A percentile compares a stretch with the other conserved stretches of the same genome.
Conservation (phyloP, 306 rosid genomes). For the Cucumis hystrix region DNA sequence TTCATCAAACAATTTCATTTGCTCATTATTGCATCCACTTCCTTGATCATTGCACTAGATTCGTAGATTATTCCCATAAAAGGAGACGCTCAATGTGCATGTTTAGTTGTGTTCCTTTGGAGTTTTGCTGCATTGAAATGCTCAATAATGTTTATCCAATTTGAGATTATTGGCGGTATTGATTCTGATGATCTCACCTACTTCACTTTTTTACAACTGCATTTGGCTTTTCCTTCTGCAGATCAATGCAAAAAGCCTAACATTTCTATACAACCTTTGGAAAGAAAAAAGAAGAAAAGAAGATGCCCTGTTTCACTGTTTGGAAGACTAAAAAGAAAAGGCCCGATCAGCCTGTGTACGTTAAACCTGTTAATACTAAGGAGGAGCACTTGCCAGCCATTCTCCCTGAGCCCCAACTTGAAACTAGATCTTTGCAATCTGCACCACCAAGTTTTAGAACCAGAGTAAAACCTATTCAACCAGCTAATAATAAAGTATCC, state of each 20-base stretch:
- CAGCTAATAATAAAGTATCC: constrained; percentile 21
- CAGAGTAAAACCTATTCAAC: constrained; percentile 75
- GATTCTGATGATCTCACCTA: background rate
- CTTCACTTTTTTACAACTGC: background rate
- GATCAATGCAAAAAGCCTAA: constrained; percentile 16
- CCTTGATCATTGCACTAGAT: background rate
- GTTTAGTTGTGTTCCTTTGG: background rate
- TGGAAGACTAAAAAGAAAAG: constrained; percentile 83
- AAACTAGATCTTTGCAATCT: constrained; percentile 62
- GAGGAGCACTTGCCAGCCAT: constrained; percentile 50
- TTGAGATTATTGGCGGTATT: background rate
- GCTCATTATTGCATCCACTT: background rate
- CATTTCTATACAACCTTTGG: constrained; percentile 7
- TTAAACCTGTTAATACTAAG: constrained; percentile 32
- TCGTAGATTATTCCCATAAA: background rate
- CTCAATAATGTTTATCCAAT: background rate
- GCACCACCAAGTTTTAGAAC: constrained; percentile 97
- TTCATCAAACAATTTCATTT: background rate
- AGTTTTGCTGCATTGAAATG: background rate
- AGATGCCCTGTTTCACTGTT: constrained; percentile 86
- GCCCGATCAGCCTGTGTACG: constrained; percentile 29
- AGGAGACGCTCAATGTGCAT: background rate
- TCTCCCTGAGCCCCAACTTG: constrained; percentile 67
- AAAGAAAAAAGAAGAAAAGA: background rate
- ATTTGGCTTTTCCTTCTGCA: constrained; percentile 21